Conservation (phyloP, 2,329 filamentous ascomycete genomes). For the Colletotrichum lentis region DNA sequence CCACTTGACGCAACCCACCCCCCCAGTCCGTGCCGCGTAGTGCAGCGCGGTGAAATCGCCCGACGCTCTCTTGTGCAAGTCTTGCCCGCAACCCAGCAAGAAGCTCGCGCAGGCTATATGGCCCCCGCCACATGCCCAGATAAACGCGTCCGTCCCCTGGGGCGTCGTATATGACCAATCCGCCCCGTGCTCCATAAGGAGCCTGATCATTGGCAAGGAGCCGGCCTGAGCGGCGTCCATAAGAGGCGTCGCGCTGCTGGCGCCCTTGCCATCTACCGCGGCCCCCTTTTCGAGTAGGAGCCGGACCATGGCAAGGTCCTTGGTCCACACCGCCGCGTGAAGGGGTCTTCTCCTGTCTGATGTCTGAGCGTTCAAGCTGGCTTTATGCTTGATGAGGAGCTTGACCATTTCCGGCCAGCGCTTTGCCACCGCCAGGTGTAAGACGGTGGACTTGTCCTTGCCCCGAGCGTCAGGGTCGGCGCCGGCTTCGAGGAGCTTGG, state of each 20-base stretch:
- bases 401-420: slow-evolving; percentile 6
- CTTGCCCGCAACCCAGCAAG: slow-evolving; percentile 14
- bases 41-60: slow-evolving; percentile 27
- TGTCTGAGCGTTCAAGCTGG: slow-evolving; percentile 6
- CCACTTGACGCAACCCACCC: slow-evolving; percentile 14
- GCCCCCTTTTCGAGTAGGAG: slow-evolving; percentile 23
- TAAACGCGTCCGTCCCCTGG: slow-evolving; percentile 14
- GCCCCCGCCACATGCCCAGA: slow-evolving; percentile 6
- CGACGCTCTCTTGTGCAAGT: slow-evolving; percentile 6
- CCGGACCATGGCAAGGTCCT: slow-evolving; percentile 12
- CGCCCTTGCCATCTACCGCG: not conserved
- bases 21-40: slow-evolving; percentile 12
- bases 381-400: slow-evolving; percentile 14
- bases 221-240: slow-evolving; percentile 13
- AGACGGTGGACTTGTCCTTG: slow-evolving; percentile 15
- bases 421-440: slow-evolving; percentile 15
- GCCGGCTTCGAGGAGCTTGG: slow-evolving; percentile 15
- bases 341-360: slow-evolving; percentile 15
- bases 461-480: not conserved
- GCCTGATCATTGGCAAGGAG: slow-evolving; percentile 11
- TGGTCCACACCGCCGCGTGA: slow-evolving; percentile 10
- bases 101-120: slow-evolving; percentile 13
- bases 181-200: slow-evolving; percentile 20
- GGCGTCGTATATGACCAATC: slow-evolving; percentile 14
- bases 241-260: slow-evolving; percentile 10